Conservation (phyloP, 495 filamentous ascomycete genomes). For the Hypoxylon cercidicola region DNA sequence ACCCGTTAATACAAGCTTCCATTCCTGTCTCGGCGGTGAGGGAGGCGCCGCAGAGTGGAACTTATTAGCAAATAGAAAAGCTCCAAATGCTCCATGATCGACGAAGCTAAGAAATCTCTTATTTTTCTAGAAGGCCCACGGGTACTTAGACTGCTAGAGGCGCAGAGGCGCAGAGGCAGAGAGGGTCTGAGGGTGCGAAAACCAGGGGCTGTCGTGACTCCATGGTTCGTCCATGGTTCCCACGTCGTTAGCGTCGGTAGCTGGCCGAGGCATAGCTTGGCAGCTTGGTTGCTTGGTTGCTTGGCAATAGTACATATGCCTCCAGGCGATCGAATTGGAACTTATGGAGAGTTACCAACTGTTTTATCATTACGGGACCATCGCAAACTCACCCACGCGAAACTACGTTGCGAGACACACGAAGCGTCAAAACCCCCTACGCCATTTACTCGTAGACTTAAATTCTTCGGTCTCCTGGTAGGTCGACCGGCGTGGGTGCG, state of each 20-base stretch:
- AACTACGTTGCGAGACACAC: slow-evolving; percentile 22
- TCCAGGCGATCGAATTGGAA: slow-evolving; percentile 16
- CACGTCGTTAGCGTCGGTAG: slow-evolving; percentile 36
- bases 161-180: too few relatives aligned
- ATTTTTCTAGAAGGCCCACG: slow-evolving; percentile 40
- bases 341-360: slow-evolving; percentile 19
- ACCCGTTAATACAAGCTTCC: slow-evolving; percentile 28
- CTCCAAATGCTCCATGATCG: slow-evolving; percentile 23
- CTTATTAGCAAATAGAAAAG: slow-evolving; percentile 30
- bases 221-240: slow-evolving; percentile 21
- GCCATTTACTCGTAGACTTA: background rate
- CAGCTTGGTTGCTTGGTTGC: background rate
- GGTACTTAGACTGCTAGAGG: too few relatives aligned
- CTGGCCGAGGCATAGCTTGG: slow-evolving; percentile 31
- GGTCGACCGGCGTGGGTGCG: slow-evolving; percentile 26
- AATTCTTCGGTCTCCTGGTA: slow-evolving; percentile 30
- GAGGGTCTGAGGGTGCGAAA: slow-evolving; percentile 4
- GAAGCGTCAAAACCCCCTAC: background rate
- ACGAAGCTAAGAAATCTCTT: slow-evolving; percentile 43
- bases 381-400: slow-evolving; percentile 9
- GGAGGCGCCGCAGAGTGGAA: slow-evolving; percentile 36
- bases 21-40: slow-evolving; percentile 41
- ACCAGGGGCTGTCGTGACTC: slow-evolving; percentile 25
- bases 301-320: too few relatives aligned
- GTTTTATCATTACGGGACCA: slow-evolving; percentile 17